Evolutionary conservation across 2,329 filamentous ascomycete genomes (phyloP).

Genomic region (Claviceps monticola): DNA sequence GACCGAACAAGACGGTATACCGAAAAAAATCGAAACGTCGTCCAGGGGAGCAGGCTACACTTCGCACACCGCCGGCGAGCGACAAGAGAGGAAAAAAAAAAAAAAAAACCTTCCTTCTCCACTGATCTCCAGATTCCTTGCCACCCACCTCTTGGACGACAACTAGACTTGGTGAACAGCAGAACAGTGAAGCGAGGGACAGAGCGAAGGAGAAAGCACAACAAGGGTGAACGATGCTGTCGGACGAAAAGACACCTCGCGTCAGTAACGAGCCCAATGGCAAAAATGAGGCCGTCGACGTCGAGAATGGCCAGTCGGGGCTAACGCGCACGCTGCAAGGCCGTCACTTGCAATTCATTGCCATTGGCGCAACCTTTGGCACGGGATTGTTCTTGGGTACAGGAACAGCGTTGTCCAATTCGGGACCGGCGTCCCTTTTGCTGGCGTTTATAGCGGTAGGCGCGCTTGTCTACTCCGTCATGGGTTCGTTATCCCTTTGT

Average conservation of each 20-base stretch:
- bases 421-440: slow-evolving; percentile 52
- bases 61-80: neutral
- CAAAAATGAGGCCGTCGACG: slow-evolving; percentile 7
- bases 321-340: slow-evolving; percentile 24
- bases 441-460: slow-evolving; percentile 59
- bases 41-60: neutral
- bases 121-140: neutral
- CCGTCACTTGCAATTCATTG: slow-evolving; percentile 36
- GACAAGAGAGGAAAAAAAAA: neutral
- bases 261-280: slow-evolving; percentile 1
- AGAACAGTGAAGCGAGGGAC: neutral
- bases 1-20: neutral
- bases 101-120: neutral
- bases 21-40: no score
- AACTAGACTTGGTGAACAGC: neutral
- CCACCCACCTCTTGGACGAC: neutral
- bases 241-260: slow-evolving; percentile 5
- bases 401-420: slow-evolving; percentile 45
- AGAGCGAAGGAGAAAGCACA: neutral
- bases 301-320: slow-evolving; percentile 21
- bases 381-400: slow-evolving; percentile 61
- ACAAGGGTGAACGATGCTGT: neutral
- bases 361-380: slow-evolving; percentile 50
- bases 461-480: slow-evolving; percentile 60
- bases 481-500: slow-evolving; percentile 26